Conservation (phyloP, 805 yeast genomes). For the Candida caryicola region DNA sequence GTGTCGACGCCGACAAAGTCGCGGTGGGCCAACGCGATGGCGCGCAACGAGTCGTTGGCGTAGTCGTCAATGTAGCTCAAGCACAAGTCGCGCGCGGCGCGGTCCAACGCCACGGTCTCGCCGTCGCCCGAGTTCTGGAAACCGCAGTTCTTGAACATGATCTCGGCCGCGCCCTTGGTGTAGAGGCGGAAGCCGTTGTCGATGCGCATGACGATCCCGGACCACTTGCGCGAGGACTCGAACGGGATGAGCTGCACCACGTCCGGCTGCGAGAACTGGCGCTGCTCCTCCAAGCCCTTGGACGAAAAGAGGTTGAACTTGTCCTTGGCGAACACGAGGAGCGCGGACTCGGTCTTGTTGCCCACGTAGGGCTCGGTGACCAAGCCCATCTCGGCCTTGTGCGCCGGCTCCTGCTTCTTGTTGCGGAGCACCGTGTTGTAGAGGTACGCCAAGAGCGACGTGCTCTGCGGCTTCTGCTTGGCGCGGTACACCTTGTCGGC, state of each 20-base stretch:
- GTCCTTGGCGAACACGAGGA: constrained; percentile 64
- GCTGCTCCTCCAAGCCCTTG: constrained; percentile 43
- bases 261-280: constrained; percentile 20
- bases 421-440: constrained; percentile 11
- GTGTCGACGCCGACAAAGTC: constrained; percentile 48
- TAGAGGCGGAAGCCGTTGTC: constrained; percentile 55
- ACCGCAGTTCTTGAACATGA: constrained; percentile 63
- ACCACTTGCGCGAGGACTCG: constrained; percentile 91
- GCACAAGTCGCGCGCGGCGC: constrained; percentile 26
- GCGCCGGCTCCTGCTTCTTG: constrained; percentile 7
- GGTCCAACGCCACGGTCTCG: constrained; percentile 22
- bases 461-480: constrained; percentile 26
- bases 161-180: constrained; percentile 94
- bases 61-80: constrained; percentile 44
- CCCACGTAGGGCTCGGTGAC: constrained; percentile 71
- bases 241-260: constrained; percentile 80
- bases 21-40: constrained; percentile 81
- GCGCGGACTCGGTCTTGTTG: constrained; percentile 91
- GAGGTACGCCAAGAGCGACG: constrained; percentile 27
- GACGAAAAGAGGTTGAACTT: constrained; percentile 47
- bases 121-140: constrained; percentile 32
- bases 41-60: constrained; percentile 81
- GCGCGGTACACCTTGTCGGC: constrained; percentile 27
- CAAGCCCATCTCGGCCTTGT: constrained; percentile 12
- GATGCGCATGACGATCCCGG: constrained; percentile 66